These are phyloP conservation scores for Quercus parvula DNA, from an alignment of 306 rosid species.

Conservation along the genomic window DNA sequence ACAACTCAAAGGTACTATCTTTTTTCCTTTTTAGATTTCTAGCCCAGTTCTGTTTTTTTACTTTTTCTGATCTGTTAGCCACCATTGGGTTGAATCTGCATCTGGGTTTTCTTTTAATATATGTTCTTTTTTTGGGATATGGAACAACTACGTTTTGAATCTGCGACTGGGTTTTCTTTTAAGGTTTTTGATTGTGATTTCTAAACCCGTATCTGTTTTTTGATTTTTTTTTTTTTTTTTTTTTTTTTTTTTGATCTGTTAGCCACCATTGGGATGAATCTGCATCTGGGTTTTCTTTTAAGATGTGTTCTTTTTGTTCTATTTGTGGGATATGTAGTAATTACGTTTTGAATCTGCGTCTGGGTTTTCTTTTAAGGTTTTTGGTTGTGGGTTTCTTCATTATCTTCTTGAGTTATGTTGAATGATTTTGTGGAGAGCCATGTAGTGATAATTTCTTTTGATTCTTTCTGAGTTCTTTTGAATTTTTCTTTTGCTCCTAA, in stretches of 20 bases:
- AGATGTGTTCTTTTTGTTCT: neutral
- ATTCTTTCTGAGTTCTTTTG: neutral
- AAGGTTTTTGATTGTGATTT: neutral
- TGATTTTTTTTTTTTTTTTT: neutral
- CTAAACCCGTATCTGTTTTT: too few relatives aligned
- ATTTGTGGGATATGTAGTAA: neutral
- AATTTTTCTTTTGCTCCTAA: neutral
- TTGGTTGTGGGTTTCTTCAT: neutral
- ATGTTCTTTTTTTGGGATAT: neutral
- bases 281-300: neutral
- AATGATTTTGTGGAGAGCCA: neutral
- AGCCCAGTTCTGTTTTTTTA: neutral
- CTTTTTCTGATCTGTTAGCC: neutral
- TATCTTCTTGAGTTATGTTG: neutral
- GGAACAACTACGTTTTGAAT: neutral
- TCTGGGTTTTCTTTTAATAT: neutral
- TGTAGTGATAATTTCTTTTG: neutral
- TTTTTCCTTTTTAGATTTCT: too few relatives aligned
- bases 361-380: neutral
- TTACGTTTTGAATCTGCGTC: neutral
- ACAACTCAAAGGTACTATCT: conserved; percentile 28
- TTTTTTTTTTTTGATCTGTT: neutral
- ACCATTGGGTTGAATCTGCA: neutral
- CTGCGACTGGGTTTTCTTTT: neutral
- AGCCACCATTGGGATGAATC: neutral